These are phyloP conservation scores for Verbena officinalis DNA, from an alignment of 257 asterid species.

Conservation along the genomic window DNA sequence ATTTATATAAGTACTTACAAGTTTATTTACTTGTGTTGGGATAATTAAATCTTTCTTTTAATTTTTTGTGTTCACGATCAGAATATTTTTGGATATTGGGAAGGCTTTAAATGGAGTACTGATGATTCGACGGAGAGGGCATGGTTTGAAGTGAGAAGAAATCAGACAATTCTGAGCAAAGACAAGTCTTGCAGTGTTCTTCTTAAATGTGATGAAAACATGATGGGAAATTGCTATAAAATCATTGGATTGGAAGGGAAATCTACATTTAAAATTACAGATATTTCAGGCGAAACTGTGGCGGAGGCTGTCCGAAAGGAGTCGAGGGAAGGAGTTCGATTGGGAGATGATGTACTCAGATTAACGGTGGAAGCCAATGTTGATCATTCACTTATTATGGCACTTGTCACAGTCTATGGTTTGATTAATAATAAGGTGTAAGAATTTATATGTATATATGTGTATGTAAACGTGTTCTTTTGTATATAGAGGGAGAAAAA, in stretches of 20 bases:
- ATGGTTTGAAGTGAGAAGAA: conserved; percentile 59
- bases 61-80: conserved; percentile 46
- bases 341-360: conserved; percentile 76
- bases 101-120: conserved; percentile 57
- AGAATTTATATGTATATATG: background rate
- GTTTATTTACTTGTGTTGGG: too few species aligned
- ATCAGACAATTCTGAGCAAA: conserved; percentile 33
- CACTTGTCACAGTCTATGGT: conserved; percentile 70
- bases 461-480: background rate
- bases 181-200: conserved; percentile 41
- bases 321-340: conserved; percentile 53
- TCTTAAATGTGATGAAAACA: conserved; percentile 32
- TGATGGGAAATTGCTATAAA: conserved; percentile 34
- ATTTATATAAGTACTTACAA: too few species aligned
- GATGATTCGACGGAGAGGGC: conserved; percentile 41
- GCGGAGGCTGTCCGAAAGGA: conserved; percentile 68
- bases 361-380: conserved; percentile 65
- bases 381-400: conserved; percentile 67
- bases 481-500: too few species aligned
- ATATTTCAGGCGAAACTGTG: conserved; percentile 45
- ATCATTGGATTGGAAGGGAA: conserved; percentile 52
- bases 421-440: conserved; percentile 56
- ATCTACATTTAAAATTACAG: conserved; percentile 50
- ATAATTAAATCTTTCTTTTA: background rate
- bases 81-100: conserved; percentile 48